Evolutionary conservation across 2,329 filamentous ascomycete species (phyloP).

Genomic region (Diaporthe sp.): DNA sequence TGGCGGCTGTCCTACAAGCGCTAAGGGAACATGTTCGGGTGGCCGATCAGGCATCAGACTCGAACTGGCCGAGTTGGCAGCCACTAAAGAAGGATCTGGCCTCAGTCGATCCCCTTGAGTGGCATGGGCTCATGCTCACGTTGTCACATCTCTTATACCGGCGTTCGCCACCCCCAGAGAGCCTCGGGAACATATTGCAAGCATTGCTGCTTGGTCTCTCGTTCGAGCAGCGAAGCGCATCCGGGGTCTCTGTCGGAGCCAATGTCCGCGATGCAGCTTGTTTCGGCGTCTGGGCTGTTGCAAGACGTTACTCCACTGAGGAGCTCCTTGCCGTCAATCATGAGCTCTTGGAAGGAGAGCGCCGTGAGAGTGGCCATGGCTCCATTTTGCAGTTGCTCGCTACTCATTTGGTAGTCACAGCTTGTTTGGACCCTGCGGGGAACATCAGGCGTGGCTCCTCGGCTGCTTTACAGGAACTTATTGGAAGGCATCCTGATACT

Average conservation of each 20-base stretch:
- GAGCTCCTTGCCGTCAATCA: slow-evolving; percentile 76
- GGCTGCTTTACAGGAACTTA: slow-evolving; percentile 91
- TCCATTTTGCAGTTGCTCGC: slow-evolving; percentile 82
- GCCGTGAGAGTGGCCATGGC: slow-evolving; percentile 47
- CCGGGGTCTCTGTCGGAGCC: slow-evolving; percentile 85
- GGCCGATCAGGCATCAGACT: slow-evolving; percentile 50
- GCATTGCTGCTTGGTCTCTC: slow-evolving; percentile 82
- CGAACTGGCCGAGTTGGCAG: slow-evolving; percentile 37
- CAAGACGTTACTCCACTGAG: slow-evolving; percentile 83
- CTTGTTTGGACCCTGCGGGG: slow-evolving; percentile 87
- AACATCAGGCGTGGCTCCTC: slow-evolving; percentile 95
- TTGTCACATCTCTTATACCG: slow-evolving; percentile 88
- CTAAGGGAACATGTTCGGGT: slow-evolving; percentile 69
- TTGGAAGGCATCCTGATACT: slow-evolving; percentile 90
- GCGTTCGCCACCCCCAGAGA: slow-evolving; percentile 77
- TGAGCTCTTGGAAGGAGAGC: slow-evolving; percentile 54
- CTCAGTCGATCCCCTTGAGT: slow-evolving; percentile 82
- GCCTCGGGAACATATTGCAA: slow-evolving; percentile 79
- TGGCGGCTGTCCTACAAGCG: slow-evolving; percentile 85
- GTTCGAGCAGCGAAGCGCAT: slow-evolving; percentile 89
- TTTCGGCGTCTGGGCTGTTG: slow-evolving; percentile 94
- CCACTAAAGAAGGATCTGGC: slow-evolving; percentile 69
- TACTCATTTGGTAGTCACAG: slow-evolving; percentile 82
- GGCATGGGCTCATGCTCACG: slow-evolving; percentile 93
- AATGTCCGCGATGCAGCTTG: slow-evolving; percentile 96